Evolutionary conservation across 1,284 basidiomycete species (phyloP).

Genomic region (Apiotrichum montevideense): DNA sequence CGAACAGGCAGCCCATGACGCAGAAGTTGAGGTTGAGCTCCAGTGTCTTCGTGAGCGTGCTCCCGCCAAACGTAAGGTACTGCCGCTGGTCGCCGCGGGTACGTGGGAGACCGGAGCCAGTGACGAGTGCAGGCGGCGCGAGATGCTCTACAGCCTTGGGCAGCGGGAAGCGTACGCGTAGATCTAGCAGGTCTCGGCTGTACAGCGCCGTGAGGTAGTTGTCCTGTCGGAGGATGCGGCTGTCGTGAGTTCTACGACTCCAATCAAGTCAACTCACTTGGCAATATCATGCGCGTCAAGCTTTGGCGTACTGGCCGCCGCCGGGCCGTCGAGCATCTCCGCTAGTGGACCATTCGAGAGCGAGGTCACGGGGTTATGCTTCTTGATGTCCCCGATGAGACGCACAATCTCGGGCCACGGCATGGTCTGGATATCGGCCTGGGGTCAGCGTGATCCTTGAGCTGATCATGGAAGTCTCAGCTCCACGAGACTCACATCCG

Average conservation of each 20-base stretch:
- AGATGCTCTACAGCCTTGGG: conserved; percentile 50
- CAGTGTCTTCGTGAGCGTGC: conserved; percentile 69
- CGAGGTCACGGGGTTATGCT: conserved; percentile 81
- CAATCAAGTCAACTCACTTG: conserved; percentile 54
- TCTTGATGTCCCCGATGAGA: conserved; percentile 77
- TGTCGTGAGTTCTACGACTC: conserved; percentile 18
- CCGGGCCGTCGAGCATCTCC: conserved; percentile 28
- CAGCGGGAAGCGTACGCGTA: conserved; percentile 64
- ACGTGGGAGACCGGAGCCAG: conserved; percentile 23
- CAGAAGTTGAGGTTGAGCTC: conserved; percentile 97
- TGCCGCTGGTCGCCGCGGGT: conserved; percentile 17
- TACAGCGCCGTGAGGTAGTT: conserved; percentile 97
- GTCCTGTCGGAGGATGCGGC: conserved; percentile 90
- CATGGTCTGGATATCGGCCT: conserved; percentile 96
- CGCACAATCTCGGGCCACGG: conserved; percentile 93
- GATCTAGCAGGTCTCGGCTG: conserved; percentile 90
- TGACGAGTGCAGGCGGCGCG: conserved; percentile 28
- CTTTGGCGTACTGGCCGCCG: conserved; percentile 53
- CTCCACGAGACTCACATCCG: conserved; percentile 48
- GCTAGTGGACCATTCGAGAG: conserved; percentile 51
- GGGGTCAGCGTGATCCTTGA: conserved; percentile 32
- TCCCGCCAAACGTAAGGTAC: conserved; percentile 42
- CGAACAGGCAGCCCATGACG: conserved; percentile 89
- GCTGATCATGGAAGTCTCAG: too few relatives aligned
- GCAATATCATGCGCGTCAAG: conserved; percentile 79